These are phyloP conservation scores for Escovopsis sp. DNA, from an alignment of 2,329 filamentous ascomycete species.

Conservation along the genomic window DNA sequence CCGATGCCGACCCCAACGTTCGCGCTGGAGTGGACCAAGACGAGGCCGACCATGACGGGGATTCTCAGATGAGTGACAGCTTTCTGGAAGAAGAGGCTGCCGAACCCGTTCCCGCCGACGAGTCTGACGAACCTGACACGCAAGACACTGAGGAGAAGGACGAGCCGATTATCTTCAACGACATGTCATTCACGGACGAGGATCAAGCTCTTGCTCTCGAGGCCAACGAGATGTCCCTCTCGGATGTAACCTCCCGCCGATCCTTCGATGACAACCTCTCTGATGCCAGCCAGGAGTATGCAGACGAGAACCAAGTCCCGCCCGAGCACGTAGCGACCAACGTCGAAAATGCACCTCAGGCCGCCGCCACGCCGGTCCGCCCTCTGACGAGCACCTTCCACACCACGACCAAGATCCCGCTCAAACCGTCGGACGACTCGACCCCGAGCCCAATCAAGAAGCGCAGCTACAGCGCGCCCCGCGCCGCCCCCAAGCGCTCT, in stretches of 20 bases:
- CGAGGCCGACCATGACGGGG: slow-evolving; percentile 10
- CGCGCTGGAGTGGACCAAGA: too few species aligned
- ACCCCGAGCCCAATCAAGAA: slow-evolving; percentile 32
- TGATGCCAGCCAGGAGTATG: slow-evolving; percentile 50
- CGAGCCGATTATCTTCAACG: slow-evolving; percentile 26
- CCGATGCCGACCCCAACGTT: not conserved
- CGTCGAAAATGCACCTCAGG: slow-evolving; percentile 4
- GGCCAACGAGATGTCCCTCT: slow-evolving; percentile 43
- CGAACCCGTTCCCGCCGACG: slow-evolving; percentile 10
- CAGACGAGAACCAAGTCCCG: slow-evolving; percentile 48
- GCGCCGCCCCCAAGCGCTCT: slow-evolving; percentile 28
- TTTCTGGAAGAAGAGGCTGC: slow-evolving; percentile 49
- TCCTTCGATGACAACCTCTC: slow-evolving; percentile 36
- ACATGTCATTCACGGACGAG: slow-evolving; percentile 34
- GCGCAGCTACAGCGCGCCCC: slow-evolving; percentile 35
- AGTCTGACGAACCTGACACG: slow-evolving; percentile 1
- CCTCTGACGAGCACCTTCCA: slow-evolving; percentile 38
- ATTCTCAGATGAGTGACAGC: slow-evolving; percentile 27
- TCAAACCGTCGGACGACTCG: slow-evolving; percentile 51
- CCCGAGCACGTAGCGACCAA: slow-evolving; percentile 31
- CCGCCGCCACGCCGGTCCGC: slow-evolving; percentile 40
- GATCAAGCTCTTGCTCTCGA: slow-evolving; percentile 42
- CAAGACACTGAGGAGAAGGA: slow-evolving; percentile 11
- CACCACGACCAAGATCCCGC: slow-evolving; percentile 62
- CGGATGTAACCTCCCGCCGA: slow-evolving; percentile 23